A percentile compares a stretch with the other conserved stretches of the same genome.
These are phyloP conservation scores for Penicillium herquei DNA, from an alignment of 495 filamentous ascomycete species.

Conservation along the genomic window DNA sequence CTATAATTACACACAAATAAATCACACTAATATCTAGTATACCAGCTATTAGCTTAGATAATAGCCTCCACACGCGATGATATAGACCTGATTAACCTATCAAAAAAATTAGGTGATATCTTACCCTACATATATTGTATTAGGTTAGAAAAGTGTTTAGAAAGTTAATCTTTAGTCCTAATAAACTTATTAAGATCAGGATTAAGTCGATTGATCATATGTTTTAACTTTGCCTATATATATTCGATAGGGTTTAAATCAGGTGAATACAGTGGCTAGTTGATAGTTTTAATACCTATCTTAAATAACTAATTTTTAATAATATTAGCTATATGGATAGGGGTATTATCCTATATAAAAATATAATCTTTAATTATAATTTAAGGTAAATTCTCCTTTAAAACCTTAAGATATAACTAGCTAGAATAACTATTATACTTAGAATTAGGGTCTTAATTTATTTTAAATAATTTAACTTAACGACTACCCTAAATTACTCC, in stretches of 20 bases:
- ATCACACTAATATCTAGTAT: too few relatives aligned
- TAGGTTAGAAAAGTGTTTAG: too few relatives aligned
- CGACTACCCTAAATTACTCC: too few relatives aligned
- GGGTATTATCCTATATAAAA: background rate
- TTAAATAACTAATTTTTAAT: background rate
- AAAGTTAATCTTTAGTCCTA: background rate
- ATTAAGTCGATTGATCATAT: background rate
- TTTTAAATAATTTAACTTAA: too few relatives aligned
- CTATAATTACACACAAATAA: background rate
- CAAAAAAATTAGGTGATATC: too few relatives aligned
- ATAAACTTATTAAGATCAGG: background rate
- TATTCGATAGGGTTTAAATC: background rate
- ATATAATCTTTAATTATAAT: background rate
- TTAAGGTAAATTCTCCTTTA: background rate
- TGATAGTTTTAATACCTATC: background rate
- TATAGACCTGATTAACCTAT: too few relatives aligned
- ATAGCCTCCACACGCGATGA: too few relatives aligned
- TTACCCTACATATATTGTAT: too few relatives aligned
- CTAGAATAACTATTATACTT: too few relatives aligned
- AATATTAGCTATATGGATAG: background rate
- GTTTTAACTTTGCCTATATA: background rate
- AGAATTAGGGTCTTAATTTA: too few relatives aligned
- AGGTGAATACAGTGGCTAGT: background rate
- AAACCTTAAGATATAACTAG: background rate
- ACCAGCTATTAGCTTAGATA: too few relatives aligned